Evolutionary conservation across 352 stramenopile species (phyloP), one percentile per base, ranked within the genome.

Genomic region (Phytophthora macrochlamydospora): DNA sequence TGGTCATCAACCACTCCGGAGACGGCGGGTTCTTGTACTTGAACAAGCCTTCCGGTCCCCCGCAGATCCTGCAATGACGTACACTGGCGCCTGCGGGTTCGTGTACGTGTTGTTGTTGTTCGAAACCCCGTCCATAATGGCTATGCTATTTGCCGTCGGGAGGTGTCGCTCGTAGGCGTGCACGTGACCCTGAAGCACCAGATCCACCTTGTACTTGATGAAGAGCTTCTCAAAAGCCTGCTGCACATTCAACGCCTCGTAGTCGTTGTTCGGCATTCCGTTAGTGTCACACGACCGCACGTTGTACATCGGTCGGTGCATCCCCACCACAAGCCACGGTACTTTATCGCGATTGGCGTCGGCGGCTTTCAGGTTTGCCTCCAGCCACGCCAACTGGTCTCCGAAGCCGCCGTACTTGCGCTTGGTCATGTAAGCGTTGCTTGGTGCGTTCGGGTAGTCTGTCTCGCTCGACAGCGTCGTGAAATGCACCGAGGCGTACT

Each of bases 381-480:
- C 78, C 2, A 89, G 69, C 80, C 78, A 89, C 40, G 71, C 13
- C 14, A 89, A 60, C 51, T 89, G 78, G 56, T 80, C 52, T 9
- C 71, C 74, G 40, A 82, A 82, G 14, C 45, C 6, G 9, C 74
- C 74, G 31, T 79, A 74, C 3, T 57, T 50, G 28, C 67, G 60
- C 4, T 68, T 55, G 5, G 61, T 66, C 9, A 54, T 30, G 50
- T 81, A 79, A 7, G 53, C 65, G 52, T 85, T 85, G 50, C 14
- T 69, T 0, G 73, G 76, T 7, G 71, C 61, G 18, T 69, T 62
- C 2, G 56, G 46, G 48, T 75, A 85, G 31, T 85, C 76, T 0
- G 78, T 94, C 66, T 96, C 89, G 14, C 76, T 87, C 35, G 83
- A 87, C 5, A 96, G 58, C 9, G 81, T 69, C 0, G 85, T 85